Conservation (phyloP, 2,329 filamentous ascomycete species). For the Aspergillus transmontanensis region DNA sequence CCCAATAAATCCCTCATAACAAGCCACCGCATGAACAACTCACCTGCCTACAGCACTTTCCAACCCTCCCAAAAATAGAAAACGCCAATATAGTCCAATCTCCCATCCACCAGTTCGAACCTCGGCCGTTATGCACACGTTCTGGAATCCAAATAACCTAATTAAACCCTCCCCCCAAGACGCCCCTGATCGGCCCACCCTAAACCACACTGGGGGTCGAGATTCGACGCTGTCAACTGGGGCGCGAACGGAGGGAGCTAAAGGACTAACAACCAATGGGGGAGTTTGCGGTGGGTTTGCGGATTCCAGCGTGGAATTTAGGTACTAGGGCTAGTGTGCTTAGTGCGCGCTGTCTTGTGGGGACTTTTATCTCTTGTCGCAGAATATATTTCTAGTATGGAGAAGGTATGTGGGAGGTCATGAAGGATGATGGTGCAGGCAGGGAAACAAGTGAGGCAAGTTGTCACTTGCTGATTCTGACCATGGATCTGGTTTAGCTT, state of each 20-base stretch:
- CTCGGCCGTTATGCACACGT: neutral
- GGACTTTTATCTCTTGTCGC: neutral
- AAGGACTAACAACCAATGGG: neutral
- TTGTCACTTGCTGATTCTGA: no score
- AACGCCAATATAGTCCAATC: neutral
- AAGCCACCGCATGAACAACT: neutral
- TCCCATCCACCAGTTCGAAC: neutral
- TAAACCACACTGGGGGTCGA: conserved; percentile 9
- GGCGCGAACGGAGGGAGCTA: neutral
- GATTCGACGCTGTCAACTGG: neutral
- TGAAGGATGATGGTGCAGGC: neutral
- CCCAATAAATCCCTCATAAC: neutral
- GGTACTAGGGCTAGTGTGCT: neutral
- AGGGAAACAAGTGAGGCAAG: no score
- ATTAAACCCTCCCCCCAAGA: neutral
- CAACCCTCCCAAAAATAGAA: neutral
- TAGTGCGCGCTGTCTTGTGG: neutral
- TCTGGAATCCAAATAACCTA: conserved; percentile 8
- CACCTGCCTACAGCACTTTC: neutral
- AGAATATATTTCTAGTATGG: no score
- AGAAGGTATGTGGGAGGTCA: no score
- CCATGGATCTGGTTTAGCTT: neutral
- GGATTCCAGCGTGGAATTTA: neutral
- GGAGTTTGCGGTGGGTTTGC: neutral
- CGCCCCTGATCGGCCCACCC: conserved; percentile 12